These are phyloP conservation scores for Ganoderma lingzhi DNA, from an alignment of 1,284 basidiomycete genomes.

Conservation along the genomic window DNA sequence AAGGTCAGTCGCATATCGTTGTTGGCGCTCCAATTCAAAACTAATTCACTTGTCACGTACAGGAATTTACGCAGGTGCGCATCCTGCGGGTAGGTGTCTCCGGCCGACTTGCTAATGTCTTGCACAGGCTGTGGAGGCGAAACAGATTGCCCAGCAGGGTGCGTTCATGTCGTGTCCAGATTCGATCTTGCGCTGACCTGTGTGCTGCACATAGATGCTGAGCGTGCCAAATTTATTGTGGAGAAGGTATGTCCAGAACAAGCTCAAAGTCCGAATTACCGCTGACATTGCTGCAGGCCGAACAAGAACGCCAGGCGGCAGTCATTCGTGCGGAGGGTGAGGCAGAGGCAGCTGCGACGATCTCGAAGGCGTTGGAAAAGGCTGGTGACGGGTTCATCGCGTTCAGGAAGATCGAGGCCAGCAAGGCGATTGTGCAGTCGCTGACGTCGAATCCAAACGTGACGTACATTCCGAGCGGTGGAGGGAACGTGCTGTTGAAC, in stretches of 20 bases:
- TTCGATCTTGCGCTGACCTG: background rate
- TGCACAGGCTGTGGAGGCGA: slow-evolving; percentile 91
- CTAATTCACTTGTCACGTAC: slow-evolving; percentile 39
- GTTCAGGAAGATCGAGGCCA: slow-evolving; percentile 96
- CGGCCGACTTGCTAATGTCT: slow-evolving; percentile 19
- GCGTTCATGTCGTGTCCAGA: slow-evolving; percentile 29
- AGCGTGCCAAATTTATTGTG: slow-evolving; percentile 98
- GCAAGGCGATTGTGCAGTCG: slow-evolving; percentile 93
- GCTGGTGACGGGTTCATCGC: slow-evolving; percentile 97
- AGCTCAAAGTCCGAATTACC: slow-evolving; percentile 10
- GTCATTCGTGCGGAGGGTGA: slow-evolving; percentile 99
- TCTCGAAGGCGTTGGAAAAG: slow-evolving; percentile 92
- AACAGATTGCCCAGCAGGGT: slow-evolving; percentile 97
- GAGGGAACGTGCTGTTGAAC: slow-evolving; percentile 84
- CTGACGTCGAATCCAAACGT: slow-evolving; percentile 85
- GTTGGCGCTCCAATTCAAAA: background rate
- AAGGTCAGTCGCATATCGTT: slow-evolving; percentile 55
- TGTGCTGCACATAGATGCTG: slow-evolving; percentile 72
- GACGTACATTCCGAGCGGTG: slow-evolving; percentile 85
- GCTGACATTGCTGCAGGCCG: slow-evolving; percentile 65
- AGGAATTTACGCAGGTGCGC: slow-evolving; percentile 82
- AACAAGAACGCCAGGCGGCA: slow-evolving; percentile 98
- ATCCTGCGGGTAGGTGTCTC: background rate
- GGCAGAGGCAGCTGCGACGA: slow-evolving; percentile 95
- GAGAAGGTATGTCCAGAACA: slow-evolving; percentile 75